Percentiles rank a stretch among this genome's conserved stretches.
Evolutionary conservation across 73 alveolate species (phyloP).

Genomic region (Uronychia setigera): DNA sequence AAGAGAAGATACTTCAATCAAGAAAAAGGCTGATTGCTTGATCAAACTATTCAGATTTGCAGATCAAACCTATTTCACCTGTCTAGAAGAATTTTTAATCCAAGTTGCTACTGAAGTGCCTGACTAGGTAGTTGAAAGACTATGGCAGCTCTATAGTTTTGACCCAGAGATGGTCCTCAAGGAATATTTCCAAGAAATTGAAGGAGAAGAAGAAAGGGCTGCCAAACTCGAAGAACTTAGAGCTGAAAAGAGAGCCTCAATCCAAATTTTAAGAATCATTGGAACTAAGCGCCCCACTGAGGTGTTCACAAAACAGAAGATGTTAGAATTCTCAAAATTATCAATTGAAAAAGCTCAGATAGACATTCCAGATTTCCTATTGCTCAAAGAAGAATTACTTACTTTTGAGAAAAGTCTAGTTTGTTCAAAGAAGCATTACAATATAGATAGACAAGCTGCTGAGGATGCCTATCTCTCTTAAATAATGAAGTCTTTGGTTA

Average conservation of each 20-base stretch:
- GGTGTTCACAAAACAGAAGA: neutral
- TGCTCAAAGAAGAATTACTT: conserved; percentile 35
- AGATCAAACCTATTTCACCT: conserved; percentile 71
- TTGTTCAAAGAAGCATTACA: neutral
- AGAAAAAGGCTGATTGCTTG: conserved; percentile 59
- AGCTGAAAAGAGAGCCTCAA: conserved; percentile 50
- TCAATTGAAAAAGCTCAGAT: conserved; percentile 20
- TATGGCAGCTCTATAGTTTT: neutral
- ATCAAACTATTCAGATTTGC: conserved; percentile 68
- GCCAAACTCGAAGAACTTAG: neutral
- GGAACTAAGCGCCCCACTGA: conserved; percentile 3
- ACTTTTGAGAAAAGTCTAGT: neutral
- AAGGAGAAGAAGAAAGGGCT: neutral
- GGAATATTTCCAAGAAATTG: neutral
- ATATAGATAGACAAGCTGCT: neutral
- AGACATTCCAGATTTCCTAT: conserved; percentile 19
- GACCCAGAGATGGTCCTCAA: neutral
- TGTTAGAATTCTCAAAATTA: neutral
- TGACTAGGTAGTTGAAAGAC: neutral
- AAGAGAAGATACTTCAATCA: conserved; percentile 43
- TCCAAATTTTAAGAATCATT: conserved; percentile 37
- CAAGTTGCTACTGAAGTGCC: conserved; percentile 3
- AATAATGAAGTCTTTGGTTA: neutral
- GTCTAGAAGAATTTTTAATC: conserved; percentile 73
- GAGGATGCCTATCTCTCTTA: neutral